phyloP scores from a whole-genome alignment of 2,329 filamentous ascomycete species.

The Fusarium algeriense region DNA sequence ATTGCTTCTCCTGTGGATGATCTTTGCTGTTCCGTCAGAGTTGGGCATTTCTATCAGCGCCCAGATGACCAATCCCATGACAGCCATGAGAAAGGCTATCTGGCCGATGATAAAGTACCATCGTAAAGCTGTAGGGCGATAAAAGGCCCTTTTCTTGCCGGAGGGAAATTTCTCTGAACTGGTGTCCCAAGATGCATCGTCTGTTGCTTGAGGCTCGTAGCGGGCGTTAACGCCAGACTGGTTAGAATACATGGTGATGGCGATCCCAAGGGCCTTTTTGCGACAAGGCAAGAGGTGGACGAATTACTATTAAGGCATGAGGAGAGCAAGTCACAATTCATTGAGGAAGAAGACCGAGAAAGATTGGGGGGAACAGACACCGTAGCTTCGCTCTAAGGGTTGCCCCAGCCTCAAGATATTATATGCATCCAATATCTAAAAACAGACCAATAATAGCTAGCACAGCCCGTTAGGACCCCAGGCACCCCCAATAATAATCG shows the following conservation, averaged over 20 bases:
- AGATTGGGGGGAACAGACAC: neutral
- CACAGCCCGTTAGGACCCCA: slow-evolving; percentile 11
- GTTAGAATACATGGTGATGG: slow-evolving; percentile 35
- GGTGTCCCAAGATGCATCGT: slow-evolving; percentile 41
- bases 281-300: neutral
- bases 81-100: slow-evolving; percentile 32
- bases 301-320: neutral
- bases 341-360: neutral
- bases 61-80: slow-evolving; percentile 44
- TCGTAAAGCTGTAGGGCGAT: slow-evolving; percentile 44
- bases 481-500: neutral
- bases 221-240: slow-evolving; percentile 35
- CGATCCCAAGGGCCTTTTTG: neutral
- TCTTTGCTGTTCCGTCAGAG: slow-evolving; percentile 40
- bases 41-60: slow-evolving; percentile 42
- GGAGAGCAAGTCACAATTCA: neutral
- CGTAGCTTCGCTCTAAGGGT: neutral
- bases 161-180: slow-evolving; percentile 25
- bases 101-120: slow-evolving; percentile 43
- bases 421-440: slow-evolving; percentile 1
- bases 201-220: slow-evolving; percentile 43
- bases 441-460: slow-evolving; percentile 8
- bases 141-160: slow-evolving; percentile 34
- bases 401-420: slow-evolving; percentile 14
- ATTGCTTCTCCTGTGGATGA: slow-evolving; percentile 30